A percentile compares a stretch with the other conserved stretches of the same genome.
phyloP scores from a whole-genome alignment of 73 alveolate species.

The Paramecium biaurelia region DNA sequence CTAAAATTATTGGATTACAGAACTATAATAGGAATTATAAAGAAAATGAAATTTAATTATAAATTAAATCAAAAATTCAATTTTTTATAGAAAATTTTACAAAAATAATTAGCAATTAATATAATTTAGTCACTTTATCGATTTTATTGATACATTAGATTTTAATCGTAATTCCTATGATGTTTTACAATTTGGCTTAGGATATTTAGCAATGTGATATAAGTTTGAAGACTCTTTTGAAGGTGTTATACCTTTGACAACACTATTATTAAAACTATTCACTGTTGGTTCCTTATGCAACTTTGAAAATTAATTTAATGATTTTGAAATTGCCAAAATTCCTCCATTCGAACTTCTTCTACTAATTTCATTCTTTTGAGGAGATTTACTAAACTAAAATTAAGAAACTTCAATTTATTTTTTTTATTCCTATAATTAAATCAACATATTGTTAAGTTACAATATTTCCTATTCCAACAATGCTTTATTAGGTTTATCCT shows the following conservation, averaged over 20 bases:
- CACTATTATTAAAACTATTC: background rate
- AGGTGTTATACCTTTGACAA: constrained; percentile 35
- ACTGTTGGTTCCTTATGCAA: background rate
- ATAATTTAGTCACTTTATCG: background rate
- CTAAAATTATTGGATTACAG: background rate
- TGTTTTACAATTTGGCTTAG: background rate
- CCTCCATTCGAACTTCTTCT: constrained; percentile 24
- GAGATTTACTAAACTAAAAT: background rate
- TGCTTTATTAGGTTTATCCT: constrained; percentile 24
- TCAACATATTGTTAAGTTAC: constrained; percentile 12
- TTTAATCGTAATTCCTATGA: background rate
- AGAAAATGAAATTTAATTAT: background rate
- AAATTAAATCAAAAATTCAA: background rate
- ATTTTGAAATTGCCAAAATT: background rate
- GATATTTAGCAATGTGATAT: background rate
- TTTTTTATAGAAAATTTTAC: background rate
- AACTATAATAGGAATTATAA: background rate
- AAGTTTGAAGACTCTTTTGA: background rate
- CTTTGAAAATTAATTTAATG: background rate
- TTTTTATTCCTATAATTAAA: background rate
- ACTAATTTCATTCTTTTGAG: background rate
- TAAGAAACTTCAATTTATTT: background rate
- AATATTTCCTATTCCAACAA: constrained; percentile 19
- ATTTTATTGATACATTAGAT: background rate
- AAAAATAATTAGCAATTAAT: background rate